These are phyloP conservation scores for Quillaja saponaria DNA, from an alignment of 306 rosid genomes.

Conservation along the genomic window DNA sequence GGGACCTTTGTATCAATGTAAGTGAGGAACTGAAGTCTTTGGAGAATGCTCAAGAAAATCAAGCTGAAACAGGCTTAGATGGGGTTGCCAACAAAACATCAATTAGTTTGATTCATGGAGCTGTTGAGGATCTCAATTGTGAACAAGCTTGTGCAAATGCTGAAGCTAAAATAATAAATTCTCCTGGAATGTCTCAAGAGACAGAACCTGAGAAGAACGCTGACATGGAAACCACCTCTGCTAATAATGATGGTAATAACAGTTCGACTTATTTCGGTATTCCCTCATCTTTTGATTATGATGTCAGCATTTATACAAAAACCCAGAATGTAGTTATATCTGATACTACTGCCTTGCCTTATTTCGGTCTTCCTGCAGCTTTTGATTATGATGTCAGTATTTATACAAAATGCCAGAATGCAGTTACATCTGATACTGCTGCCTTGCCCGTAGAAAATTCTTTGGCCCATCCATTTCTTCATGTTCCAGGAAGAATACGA, in stretches of 20 bases:
- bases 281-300: conserved; percentile 19
- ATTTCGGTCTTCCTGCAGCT: conserved; percentile 22
- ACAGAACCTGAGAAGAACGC: conserved; percentile 26
- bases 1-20: too few species aligned
- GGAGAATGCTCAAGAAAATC: conserved; percentile 1
- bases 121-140: too few species aligned
- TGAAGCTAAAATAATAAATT: conserved; percentile 24
- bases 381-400: conserved; percentile 15
- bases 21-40: background rate
- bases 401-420: background rate
- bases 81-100: too few species aligned
- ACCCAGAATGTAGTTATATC: conserved; percentile 21
- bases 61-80: background rate
- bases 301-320: conserved; percentile 8
- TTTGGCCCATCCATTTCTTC: conserved; percentile 26
- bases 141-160: background rate
- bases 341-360: conserved; percentile 27
- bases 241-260: conserved; percentile 24
- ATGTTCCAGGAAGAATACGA: conserved; percentile 20
- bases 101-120: too few species aligned
- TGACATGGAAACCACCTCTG: conserved; percentile 8
- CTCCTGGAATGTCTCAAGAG: conserved; percentile 30
- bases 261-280: conserved; percentile 9
- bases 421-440: conserved; percentile 32
- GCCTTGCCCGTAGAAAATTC: conserved; percentile 28